Evolutionary conservation across 495 filamentous ascomycete genomes (phyloP).

Genomic region (Darksidea phi): DNA sequence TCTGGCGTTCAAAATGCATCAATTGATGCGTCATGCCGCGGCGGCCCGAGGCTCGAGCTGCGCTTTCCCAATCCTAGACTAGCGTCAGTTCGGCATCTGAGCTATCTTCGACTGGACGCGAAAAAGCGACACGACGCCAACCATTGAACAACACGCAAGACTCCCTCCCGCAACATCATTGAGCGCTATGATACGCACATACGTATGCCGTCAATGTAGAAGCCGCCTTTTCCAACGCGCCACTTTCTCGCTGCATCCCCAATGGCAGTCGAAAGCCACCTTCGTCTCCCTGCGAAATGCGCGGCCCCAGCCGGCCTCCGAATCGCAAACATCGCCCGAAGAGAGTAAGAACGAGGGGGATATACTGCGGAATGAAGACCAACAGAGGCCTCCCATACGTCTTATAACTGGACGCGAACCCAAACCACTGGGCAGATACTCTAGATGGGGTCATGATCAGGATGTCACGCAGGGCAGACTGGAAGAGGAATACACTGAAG

Average conservation of each 20-base stretch:
- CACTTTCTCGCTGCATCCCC: not conserved
- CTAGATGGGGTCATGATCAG: not conserved
- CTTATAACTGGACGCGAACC: not conserved
- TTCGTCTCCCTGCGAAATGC: conserved; percentile 25
- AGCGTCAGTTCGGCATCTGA: no score
- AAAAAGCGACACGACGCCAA: not conserved
- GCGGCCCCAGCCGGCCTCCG: not conserved
- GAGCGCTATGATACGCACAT: conserved; percentile 28
- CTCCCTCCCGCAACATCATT: conserved; percentile 3
- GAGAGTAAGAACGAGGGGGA: not conserved
- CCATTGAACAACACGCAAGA: conserved; percentile 11
- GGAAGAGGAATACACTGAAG: no score
- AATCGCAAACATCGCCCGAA: not conserved
- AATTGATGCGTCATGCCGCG: no score
- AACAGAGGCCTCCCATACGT: not conserved
- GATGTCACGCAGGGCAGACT: not conserved
- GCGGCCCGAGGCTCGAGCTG: no score
- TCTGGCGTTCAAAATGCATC: no score
- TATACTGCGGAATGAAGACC: not conserved
- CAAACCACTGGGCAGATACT: not conserved
- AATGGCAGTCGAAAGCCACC: conserved; percentile 30
- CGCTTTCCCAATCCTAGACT: no score
- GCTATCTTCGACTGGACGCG: no score
- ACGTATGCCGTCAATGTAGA: conserved; percentile 35
- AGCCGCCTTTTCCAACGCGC: conserved; percentile 19